Evolutionary conservation across 768 basidiomycete species (phyloP).

Genomic region (Polyporus arcularius): DNA sequence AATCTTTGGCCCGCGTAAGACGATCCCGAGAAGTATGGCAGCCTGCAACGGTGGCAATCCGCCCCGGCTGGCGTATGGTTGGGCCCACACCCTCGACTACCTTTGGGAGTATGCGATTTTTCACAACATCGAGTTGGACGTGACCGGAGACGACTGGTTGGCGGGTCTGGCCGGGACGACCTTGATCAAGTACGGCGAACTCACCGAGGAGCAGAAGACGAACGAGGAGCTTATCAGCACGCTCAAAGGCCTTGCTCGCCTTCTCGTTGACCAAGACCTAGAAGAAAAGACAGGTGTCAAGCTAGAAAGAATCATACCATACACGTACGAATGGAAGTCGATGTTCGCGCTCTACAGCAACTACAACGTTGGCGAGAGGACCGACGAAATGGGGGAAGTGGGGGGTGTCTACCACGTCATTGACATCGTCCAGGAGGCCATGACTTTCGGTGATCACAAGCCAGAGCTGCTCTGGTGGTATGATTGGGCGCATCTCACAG

Average conservation of each 20-base stretch:
- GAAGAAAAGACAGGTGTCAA: background rate
- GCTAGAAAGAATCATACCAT: background rate
- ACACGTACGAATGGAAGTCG: background rate
- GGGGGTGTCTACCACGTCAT: background rate
- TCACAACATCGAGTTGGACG: background rate
- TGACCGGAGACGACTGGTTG: background rate
- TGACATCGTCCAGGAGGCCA: background rate
- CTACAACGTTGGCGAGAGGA: background rate
- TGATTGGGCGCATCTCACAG: background rate
- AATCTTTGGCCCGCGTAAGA: background rate
- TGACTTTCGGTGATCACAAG: background rate
- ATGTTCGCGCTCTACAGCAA: background rate
- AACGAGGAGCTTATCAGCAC: too few species aligned
- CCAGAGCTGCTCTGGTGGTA: background rate
- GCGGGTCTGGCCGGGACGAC: background rate
- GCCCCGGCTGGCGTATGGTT: background rate
- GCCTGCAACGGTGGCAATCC: background rate
- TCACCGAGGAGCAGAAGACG: background rate
- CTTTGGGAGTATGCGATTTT: background rate
- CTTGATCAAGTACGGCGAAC: background rate
- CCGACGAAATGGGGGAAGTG: background rate
- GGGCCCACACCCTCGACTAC: background rate
- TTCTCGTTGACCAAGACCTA: background rate
- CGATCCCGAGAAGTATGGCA: background rate
- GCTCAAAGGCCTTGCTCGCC: too few species aligned